Conservation (phyloP, 805 yeast genomes). For the Saturnispora gosingensis region DNA sequence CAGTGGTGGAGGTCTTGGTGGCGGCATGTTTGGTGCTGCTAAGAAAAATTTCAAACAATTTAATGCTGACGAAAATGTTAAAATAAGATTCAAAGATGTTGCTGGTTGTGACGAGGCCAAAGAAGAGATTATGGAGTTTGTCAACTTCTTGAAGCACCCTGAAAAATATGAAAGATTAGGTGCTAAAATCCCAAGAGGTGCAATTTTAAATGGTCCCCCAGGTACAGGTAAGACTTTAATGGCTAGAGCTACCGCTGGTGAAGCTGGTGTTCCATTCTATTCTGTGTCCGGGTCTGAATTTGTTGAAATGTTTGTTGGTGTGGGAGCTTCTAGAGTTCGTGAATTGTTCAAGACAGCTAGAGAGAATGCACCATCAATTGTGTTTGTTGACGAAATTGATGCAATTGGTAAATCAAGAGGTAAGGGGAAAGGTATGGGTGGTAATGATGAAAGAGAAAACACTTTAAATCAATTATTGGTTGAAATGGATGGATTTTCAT, state of each 20-base stretch:
- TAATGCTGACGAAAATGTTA: conserved; percentile 76
- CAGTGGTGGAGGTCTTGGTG: conserved; percentile 48
- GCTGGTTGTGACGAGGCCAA: conserved; percentile 95
- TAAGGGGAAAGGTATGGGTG: conserved; percentile 66
- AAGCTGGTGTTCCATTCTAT: conserved; percentile 88
- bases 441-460: conserved; percentile 88
- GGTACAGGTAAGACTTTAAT: conserved; percentile 93
- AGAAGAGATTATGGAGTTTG: conserved; percentile 93
- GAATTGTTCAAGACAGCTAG: conserved; percentile 86
- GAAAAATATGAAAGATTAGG: conserved; percentile 77
- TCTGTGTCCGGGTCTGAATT: conserved; percentile 92
- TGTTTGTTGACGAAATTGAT: conserved; percentile 91
- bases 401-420: conserved; percentile 86
- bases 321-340: conserved; percentile 91
- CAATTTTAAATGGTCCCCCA: conserved; percentile 89
- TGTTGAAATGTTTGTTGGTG: conserved; percentile 96
- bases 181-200: conserved; percentile 94
- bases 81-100: conserved; percentile 76
- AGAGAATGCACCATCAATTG: conserved; percentile 81
- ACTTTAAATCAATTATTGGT: conserved; percentile 87
- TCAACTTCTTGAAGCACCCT: conserved; percentile 78
- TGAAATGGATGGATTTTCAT: conserved; percentile 91
- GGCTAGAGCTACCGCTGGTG: conserved; percentile 96
- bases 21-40: conserved; percentile 61
- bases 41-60: conserved; percentile 74